phyloP scores from a whole-genome alignment of 2,329 filamentous ascomycete genomes.

The Lachnellula occidentalis region DNA sequence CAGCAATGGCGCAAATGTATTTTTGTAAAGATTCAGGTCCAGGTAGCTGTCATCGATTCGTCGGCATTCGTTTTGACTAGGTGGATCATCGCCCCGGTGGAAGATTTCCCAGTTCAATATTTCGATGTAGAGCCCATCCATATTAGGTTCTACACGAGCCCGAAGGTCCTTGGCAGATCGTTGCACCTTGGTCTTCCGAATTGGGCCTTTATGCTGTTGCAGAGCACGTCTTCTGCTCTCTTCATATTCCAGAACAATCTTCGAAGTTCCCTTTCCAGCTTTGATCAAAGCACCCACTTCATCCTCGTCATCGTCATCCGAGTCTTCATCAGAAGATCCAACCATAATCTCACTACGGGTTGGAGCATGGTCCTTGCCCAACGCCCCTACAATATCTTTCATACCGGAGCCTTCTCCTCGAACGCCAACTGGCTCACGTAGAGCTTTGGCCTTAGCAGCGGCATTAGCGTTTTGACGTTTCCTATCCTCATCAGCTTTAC shows the following conservation, averaged over 20 bases:
- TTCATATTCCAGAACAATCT: slow-evolving; percentile 37
- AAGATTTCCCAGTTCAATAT: slow-evolving; percentile 96
- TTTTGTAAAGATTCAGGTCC: slow-evolving; percentile 74
- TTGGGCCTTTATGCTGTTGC: slow-evolving; percentile 57
- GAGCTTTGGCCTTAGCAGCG: slow-evolving; percentile 63
- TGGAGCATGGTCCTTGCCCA: slow-evolving; percentile 72
- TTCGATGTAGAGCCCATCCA: slow-evolving; percentile 76
- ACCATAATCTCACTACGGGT: slow-evolving; percentile 87
- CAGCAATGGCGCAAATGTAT: slow-evolving; percentile 84
- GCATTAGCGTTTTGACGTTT: slow-evolving; percentile 66
- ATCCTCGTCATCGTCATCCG: slow-evolving; percentile 66
- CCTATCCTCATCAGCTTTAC: slow-evolving; percentile 69
- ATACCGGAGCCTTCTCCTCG: slow-evolving; percentile 74
- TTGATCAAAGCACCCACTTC: slow-evolving; percentile 41
- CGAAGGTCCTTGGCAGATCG: slow-evolving; percentile 91
- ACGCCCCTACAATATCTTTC: slow-evolving; percentile 62
- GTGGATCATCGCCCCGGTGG: slow-evolving; percentile 79
- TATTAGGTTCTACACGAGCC: slow-evolving; percentile 82
- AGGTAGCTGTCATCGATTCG: slow-evolving; percentile 73
- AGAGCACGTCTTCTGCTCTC: slow-evolving; percentile 42
- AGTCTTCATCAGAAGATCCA: slow-evolving; percentile 65
- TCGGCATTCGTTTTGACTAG: slow-evolving; percentile 66
- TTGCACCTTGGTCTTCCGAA: slow-evolving; percentile 76
- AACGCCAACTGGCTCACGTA: slow-evolving; percentile 50
- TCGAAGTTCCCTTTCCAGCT: slow-evolving; percentile 35